Evolutionary conservation across 345 rosid genomes (phyloP).

Genomic region (Syzygium aromaticum): DNA sequence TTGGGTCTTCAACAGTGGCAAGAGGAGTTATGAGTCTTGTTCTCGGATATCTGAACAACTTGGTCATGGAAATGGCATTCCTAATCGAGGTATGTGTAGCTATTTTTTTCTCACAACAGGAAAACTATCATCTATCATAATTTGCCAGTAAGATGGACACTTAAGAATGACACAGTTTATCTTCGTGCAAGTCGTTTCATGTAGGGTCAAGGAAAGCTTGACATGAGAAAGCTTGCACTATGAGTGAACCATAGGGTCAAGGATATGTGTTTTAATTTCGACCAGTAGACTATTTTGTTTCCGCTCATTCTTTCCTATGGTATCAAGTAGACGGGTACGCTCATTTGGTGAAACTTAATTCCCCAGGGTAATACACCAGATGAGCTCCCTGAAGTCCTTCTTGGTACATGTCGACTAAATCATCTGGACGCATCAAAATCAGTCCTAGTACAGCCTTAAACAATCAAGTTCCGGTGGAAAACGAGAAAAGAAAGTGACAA

Average conservation of each 20-base stretch:
- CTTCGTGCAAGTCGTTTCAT: neutral
- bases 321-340: neutral
- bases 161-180: neutral
- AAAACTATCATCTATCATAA: neutral
- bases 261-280: neutral
- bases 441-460: constrained; percentile 18
- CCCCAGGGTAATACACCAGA: constrained; percentile 74
- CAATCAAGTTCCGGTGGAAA: neutral
- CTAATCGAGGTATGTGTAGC: constrained; percentile 52
- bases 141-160: neutral
- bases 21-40: constrained; percentile 77
- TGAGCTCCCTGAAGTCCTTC: constrained; percentile 78
- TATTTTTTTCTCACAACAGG: neutral
- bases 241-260: neutral
- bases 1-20: constrained; percentile 89
- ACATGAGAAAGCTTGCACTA: neutral
- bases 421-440: constrained; percentile 62
- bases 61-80: constrained; percentile 93
- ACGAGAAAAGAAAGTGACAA: neutral
- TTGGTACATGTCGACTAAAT: constrained; percentile 82
- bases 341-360: neutral
- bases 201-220: neutral
- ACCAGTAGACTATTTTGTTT: neutral
- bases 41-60: constrained; percentile 71
- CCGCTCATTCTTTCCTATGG: neutral